Base-by-base conservation (phyloP, 2,329 filamentous ascomycete species). In the Chaetoscypha palmicola region DNA sequence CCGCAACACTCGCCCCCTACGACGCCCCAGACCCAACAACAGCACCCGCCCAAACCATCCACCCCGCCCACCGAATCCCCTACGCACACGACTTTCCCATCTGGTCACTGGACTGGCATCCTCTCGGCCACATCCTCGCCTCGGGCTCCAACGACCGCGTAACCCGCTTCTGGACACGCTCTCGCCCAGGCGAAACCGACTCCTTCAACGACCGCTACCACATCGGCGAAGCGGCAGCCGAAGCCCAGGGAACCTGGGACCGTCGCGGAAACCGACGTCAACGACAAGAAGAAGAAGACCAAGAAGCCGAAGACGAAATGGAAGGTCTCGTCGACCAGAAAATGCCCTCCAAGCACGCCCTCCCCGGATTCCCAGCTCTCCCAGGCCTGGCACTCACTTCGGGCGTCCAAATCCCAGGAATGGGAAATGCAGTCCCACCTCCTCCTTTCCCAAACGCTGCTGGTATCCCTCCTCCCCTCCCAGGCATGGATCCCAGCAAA, bases 101-200 rank as follows among this genome's bases (percentile, higher is more conserved):
- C 52, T 98, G 92, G 92, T 94, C 90, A 14, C 76, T 98, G 38
- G 90, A 96, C 68, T 98, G 92, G 90, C 92, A 98, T 62, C 92
- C 92, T 1, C 74, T 97, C 0, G 92, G 92, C 21, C 92, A 98
- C 61, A 91, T 98, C 51, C 76, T 98, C 5, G 90, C 90, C 1
- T 94, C 91, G 2, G 92, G 92, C 10, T 95, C 90, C 9, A 97
- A 98, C 64, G 92, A 98, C 64, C 83, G 92, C 31, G 90, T 95
- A 49, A 97, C 92, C 2, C 82, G 92, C 37, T 98, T 98, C 69
- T 98, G 92, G 92, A 89, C 90, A 3, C 82, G 92, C 32, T 79
- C 88, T 12, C 74, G 92, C 37, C 92, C 92, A 1, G 92, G 92
- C 38, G 91, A 96, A 54, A 77, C 74, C n/a, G 81, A 84, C 41